These are phyloP conservation scores for Agaricus subrufescens DNA, from an alignment of 768 basidiomycete genomes.

Conservation along the genomic window DNA sequence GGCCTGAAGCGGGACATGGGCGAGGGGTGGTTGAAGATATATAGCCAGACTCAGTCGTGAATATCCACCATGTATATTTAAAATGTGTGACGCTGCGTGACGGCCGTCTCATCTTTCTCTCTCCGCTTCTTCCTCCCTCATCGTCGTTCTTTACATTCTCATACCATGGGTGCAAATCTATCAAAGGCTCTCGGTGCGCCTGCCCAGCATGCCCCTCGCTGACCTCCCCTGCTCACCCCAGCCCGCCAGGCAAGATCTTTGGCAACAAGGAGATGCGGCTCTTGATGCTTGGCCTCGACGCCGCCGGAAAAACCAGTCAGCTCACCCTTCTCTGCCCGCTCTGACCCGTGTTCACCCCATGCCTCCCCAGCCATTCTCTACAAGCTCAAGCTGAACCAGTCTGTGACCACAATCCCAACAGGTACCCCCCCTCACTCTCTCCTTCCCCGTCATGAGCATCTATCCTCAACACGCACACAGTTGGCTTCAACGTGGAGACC, in stretches of 20 bases:
- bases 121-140: conserved; percentile 14
- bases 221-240: conserved; percentile 5
- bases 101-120: conserved; percentile 14
- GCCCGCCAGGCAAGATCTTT: conserved; percentile 77
- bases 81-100: conserved; percentile 2
- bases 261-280: conserved; percentile 99
- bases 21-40: conserved; percentile 84
- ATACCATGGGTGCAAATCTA: conserved; percentile 79
- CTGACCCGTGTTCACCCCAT: neutral
- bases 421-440: conserved; percentile 35
- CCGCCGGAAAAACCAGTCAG: conserved; percentile 98
- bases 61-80: neutral
- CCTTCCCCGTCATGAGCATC: neutral
- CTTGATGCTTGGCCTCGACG: conserved; percentile 95
- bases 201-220: conserved; percentile 11
- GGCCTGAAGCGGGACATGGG: conserved; percentile 84
- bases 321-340: conserved; percentile 13
- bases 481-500: conserved; percentile 99
- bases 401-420: conserved; percentile 97
- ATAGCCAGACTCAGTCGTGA: conserved; percentile 36
- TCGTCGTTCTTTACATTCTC: conserved; percentile 61
- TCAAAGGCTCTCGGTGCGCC: conserved; percentile 75
- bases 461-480: conserved; percentile 29
- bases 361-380: conserved; percentile 82
- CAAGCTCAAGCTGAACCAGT: conserved; percentile 98